These are phyloP conservation scores for Colletotrichum truncatum DNA, from an alignment of 2,329 filamentous ascomycete genomes.

Conservation along the genomic window DNA sequence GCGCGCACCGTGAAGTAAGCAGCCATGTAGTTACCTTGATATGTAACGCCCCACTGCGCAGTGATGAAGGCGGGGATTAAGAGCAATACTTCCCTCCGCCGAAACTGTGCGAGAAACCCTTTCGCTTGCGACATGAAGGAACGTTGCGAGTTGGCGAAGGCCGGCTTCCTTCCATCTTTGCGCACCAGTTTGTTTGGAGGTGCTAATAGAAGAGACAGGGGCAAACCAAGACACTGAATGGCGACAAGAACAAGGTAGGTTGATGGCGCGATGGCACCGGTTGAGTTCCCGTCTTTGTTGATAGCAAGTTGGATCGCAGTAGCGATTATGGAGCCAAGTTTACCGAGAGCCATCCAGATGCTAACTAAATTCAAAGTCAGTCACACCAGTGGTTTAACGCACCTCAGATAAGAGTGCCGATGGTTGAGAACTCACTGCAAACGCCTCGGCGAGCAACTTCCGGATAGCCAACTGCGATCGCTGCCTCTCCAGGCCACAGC, in stretches of 20 bases:
- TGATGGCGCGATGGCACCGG: slow-evolving; percentile 54
- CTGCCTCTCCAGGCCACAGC: slow-evolving; percentile 45
- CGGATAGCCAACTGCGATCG: slow-evolving; percentile 41
- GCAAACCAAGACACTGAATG: slow-evolving; percentile 54
- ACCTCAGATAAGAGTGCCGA: not conserved
- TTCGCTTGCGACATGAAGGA: slow-evolving; percentile 33
- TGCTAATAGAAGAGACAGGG: slow-evolving; percentile 52
- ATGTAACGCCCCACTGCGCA: slow-evolving; percentile 32
- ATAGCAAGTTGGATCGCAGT: slow-evolving; percentile 59
- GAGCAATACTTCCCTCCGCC: slow-evolving; percentile 20
- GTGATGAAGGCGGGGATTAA: slow-evolving; percentile 30
- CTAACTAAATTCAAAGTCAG: slow-evolving; percentile 33
- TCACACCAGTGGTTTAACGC: not conserved
- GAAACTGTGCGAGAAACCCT: slow-evolving; percentile 19
- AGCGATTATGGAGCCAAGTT: slow-evolving; percentile 61
- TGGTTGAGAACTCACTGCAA: slow-evolving; percentile 36
- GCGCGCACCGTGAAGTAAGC: slow-evolving; percentile 30
- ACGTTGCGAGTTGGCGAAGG: slow-evolving; percentile 38
- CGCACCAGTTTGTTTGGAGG: slow-evolving; percentile 54
- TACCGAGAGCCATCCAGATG: slow-evolving; percentile 62
- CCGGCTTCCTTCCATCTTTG: slow-evolving; percentile 41
- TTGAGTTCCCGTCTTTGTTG: slow-evolving; percentile 51
- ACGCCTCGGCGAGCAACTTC: slow-evolving; percentile 54
- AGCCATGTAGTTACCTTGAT: slow-evolving; percentile 32
- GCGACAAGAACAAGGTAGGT: slow-evolving; percentile 51